Percentiles rank a stretch among this genome's conserved stretches.
Conservation (phyloP, 805 yeast genomes). For the Suhomyces vadensis region DNA sequence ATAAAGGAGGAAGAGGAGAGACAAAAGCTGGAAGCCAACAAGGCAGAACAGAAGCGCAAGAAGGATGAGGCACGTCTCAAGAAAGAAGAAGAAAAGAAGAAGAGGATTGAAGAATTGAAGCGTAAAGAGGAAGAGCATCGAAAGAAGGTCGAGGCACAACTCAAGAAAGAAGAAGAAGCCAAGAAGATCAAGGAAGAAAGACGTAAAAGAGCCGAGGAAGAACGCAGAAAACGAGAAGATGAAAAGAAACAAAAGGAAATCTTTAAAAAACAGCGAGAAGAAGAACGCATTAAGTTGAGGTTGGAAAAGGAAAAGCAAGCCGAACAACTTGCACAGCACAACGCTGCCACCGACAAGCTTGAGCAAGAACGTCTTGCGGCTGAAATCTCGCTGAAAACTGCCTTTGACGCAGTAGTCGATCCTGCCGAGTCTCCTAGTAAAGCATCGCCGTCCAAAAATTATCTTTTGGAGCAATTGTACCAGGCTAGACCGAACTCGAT, state of each 20-base stretch:
- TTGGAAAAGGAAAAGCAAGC: slow-evolving; percentile 9
- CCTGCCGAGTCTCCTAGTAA: slow-evolving; percentile 3
- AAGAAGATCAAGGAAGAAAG: slow-evolving; percentile 26
- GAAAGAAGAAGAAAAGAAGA: slow-evolving; percentile 52
- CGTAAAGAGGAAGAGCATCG: slow-evolving; percentile 35
- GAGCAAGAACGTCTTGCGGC: slow-evolving; percentile 10
- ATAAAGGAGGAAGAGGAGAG: slow-evolving; percentile 33
- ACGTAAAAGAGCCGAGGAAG: slow-evolving; percentile 25
- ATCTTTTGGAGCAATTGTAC: slow-evolving; percentile 35
- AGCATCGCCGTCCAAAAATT: slow-evolving; percentile 20
- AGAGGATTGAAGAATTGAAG: slow-evolving; percentile 36
- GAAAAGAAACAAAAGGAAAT: slow-evolving; percentile 23
- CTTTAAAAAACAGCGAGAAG: slow-evolving; percentile 12
- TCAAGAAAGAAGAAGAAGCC: slow-evolving; percentile 30
- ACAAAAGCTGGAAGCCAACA: slow-evolving; percentile 33
- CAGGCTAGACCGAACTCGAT: slow-evolving; percentile 31
- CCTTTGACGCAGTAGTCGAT: background rate
- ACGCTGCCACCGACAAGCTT: slow-evolving; percentile 13
- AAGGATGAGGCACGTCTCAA: slow-evolving; percentile 41
- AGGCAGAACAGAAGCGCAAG: slow-evolving; percentile 39
- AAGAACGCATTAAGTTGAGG: slow-evolving; percentile 13
- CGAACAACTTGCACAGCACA: too few species aligned
- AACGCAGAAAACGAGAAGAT: slow-evolving; percentile 24
- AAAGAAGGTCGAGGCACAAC: slow-evolving; percentile 31
- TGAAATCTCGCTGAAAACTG: slow-evolving; percentile 3